A percentile compares a stretch with the other conserved stretches of the same genome.
These are phyloP conservation scores for Sporothrix globosa DNA, from an alignment of 2,329 filamentous ascomycete species.

Conservation along the genomic window DNA sequence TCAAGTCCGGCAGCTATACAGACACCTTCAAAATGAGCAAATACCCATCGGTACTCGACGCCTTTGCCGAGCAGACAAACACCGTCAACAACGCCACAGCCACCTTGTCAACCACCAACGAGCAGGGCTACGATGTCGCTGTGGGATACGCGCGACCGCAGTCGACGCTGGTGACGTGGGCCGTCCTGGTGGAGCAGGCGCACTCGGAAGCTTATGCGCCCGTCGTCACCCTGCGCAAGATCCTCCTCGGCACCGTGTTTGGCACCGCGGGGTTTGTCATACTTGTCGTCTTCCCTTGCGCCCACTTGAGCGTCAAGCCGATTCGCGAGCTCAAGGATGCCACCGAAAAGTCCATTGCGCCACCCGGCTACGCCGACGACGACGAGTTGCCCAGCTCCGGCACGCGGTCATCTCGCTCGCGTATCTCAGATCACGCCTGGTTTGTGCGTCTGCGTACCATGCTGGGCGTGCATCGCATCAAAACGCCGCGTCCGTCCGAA, in stretches of 20 bases:
- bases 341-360: slow-evolving; percentile 72
- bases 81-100: slow-evolving; percentile 69
- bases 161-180: slow-evolving; percentile 75
- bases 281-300: slow-evolving; percentile 73
- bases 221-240: slow-evolving; percentile 73
- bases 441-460: slow-evolving; percentile 45
- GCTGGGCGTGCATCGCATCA: slow-evolving; percentile 29
- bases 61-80: slow-evolving; percentile 57
- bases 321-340: slow-evolving; percentile 76
- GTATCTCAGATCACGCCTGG: slow-evolving; percentile 51
- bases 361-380: slow-evolving; percentile 63
- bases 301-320: slow-evolving; percentile 79
- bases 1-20: slow-evolving; percentile 48
- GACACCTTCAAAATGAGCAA: slow-evolving; percentile 60
- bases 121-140: slow-evolving; percentile 69
- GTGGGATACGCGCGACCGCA: slow-evolving; percentile 77
- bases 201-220: slow-evolving; percentile 74
- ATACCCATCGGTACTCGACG: slow-evolving; percentile 66
- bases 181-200: slow-evolving; percentile 76
- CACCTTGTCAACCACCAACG: slow-evolving; percentile 70
- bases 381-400: slow-evolving; percentile 51
- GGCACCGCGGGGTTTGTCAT: slow-evolving; percentile 75
- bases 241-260: slow-evolving; percentile 83
- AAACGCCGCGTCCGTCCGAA: slow-evolving; percentile 41
- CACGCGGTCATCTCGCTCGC: slow-evolving; percentile 48